Conservation (phyloP, 768 basidiomycete genomes). For the Podaxis sp. region DNA sequence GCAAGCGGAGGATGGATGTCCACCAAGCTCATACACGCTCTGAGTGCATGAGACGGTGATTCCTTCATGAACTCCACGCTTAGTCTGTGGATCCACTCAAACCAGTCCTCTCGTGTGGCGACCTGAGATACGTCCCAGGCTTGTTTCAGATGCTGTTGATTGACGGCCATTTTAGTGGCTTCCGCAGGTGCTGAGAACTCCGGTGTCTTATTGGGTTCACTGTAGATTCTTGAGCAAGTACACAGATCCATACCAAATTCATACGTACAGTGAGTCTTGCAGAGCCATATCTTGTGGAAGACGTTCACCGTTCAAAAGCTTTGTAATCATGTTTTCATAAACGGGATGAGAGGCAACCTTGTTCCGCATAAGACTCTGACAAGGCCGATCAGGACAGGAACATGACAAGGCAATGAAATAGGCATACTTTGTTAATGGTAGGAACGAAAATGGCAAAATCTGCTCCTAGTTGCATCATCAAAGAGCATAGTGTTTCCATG, state of each 20-base stretch:
- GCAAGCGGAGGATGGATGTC: conserved; percentile 90
- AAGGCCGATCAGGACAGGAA: neutral
- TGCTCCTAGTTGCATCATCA: conserved; percentile 90
- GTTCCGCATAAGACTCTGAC: conserved; percentile 71
- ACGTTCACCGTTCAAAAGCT: conserved; percentile 88
- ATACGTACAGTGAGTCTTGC: conserved; percentile 61
- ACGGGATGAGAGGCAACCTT: conserved; percentile 71
- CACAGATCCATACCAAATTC: neutral
- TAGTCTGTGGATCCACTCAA: conserved; percentile 91
- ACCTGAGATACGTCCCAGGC: conserved; percentile 90
- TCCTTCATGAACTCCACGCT: conserved; percentile 97
- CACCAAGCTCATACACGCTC: conserved; percentile 93
- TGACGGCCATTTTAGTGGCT: conserved; percentile 86
- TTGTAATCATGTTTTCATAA: conserved; percentile 87
- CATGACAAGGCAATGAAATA: neutral
- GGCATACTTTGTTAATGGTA: conserved; percentile 85
- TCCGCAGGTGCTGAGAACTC: conserved; percentile 86
- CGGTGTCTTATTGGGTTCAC: conserved; percentile 59
- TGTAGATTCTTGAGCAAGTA: conserved; percentile 34
- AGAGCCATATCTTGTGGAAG: conserved; percentile 83
- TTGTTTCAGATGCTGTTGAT: conserved; percentile 95
- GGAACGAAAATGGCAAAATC: conserved; percentile 99
- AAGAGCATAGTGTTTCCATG: conserved; percentile 90
- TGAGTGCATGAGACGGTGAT: conserved; percentile 95
- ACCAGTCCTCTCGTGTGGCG: conserved; percentile 84